Base-by-base conservation (phyloP, 805 yeast genomes). In the Wickerhamiella sorbophila region DNA sequence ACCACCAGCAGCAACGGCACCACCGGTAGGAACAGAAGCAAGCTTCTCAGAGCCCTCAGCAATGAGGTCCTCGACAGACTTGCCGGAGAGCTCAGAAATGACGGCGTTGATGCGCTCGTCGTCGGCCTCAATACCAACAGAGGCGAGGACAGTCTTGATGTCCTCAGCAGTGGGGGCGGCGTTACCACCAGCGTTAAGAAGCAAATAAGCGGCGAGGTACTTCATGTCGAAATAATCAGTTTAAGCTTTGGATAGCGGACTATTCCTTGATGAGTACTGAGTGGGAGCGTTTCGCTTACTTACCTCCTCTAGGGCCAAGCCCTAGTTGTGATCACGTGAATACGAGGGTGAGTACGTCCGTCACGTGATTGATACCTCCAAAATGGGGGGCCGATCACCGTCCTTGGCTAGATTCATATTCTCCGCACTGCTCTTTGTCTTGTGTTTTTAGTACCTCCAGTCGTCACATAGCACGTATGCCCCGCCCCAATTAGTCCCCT, bases 131-230 rank as follows among this genome's bases (percentile, higher is more conserved):
- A 84, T 79, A 69, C 96, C 96, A 61, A 88, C 97, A 46, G 97
- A 72, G 65, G 83, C 80, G 65, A 91, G 78, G 62, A 91, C 80
- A 58, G 79, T 61, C 70, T 83, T 72, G 75, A 91, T 75, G 69
- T 85, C 88, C 63, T 81, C 77, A 59, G 94, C 93, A 58, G 94
- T 73, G 71, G 98, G 97, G 61, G 91, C 64, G 66, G 86, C 67
- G 75, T 77, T 79, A 68, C 97, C 98, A 71, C 95, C 95, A 69
- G 91, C 86, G 74, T 80, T 86, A 71, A 91, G 79, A 73, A 88
- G 81, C 71, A 91, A 81, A 77, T 91, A 91, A 71, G 98, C 97
- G 73, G 98, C 98, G 74, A 91, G 81, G 79, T 88, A 88, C 83
- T 86, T 91, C 96, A 86, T 58, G 47, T 45, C 45, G 57, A 54